phyloP scores from a whole-genome alignment of 768 basidiomycete species.

The Trametes meyenii region DNA sequence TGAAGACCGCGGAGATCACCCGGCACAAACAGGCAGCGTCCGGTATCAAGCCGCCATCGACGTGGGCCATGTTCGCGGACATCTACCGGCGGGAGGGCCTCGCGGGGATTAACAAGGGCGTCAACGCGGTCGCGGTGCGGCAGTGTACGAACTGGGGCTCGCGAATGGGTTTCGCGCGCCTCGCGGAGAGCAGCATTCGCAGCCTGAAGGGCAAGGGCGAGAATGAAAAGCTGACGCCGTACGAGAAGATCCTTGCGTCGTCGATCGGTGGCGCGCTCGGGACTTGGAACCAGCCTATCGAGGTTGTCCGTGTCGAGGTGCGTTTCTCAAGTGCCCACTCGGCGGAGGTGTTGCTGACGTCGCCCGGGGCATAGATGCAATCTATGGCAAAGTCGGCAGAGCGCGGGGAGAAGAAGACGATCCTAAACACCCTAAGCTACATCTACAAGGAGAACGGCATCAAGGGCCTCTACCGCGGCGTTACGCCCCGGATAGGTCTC shows the following conservation, averaged over 20 bases:
- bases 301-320: slow-evolving; percentile 96
- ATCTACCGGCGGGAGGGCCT: slow-evolving; percentile 94
- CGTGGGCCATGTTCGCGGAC: slow-evolving; percentile 92
- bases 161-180: slow-evolving; percentile 94
- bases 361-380: slow-evolving; percentile 75
- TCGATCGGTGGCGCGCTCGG: slow-evolving; percentile 92
- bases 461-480: slow-evolving; percentile 95
- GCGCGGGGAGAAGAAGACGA: slow-evolving; percentile 90
- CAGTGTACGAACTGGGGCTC: slow-evolving; percentile 95
- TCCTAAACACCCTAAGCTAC: slow-evolving; percentile 88
- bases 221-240: slow-evolving; percentile 67
- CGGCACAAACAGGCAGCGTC: slow-evolving; percentile 87
- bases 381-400: slow-evolving; percentile 89
- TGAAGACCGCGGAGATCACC: slow-evolving; percentile 99
- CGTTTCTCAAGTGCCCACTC: slow-evolving; percentile 4
- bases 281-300: slow-evolving; percentile 99
- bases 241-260: slow-evolving; percentile 89
- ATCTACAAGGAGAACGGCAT: slow-evolving; percentile 97
- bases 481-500: slow-evolving; percentile 94
- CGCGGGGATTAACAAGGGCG: slow-evolving; percentile 97
- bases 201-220: slow-evolving; percentile 79
- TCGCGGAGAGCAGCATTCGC: slow-evolving; percentile 83
- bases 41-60: slow-evolving; percentile 87
- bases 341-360: too few species aligned
- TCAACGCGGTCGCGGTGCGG: slow-evolving; percentile 90